A percentile compares a stretch with the other conserved stretches of the same genome.
Conservation (phyloP, 2,329 filamentous ascomycete species). For the Epichloe brachyelytri region DNA sequence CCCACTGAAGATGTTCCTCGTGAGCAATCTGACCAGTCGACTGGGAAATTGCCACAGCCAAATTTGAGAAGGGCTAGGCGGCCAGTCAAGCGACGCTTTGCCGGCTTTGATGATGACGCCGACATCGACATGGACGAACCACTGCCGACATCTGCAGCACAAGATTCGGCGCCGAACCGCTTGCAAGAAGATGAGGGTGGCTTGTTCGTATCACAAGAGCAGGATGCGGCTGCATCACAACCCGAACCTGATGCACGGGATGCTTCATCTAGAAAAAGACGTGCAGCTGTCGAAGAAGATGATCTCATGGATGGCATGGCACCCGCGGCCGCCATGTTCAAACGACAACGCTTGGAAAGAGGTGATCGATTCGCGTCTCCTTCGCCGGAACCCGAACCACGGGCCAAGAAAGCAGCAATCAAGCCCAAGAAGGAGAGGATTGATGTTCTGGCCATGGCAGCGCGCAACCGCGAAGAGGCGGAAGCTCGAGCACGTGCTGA, state of each 20-base stretch:
- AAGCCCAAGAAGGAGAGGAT: conserved; percentile 46
- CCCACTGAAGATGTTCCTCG: conserved; percentile 1
- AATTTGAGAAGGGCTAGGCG: conserved; percentile 19
- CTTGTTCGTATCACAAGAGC: conserved; percentile 45
- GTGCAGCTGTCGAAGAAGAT: conserved; percentile 31
- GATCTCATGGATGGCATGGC: conserved; percentile 60
- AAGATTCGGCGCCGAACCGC: conserved; percentile 2
- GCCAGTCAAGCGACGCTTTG: conserved; percentile 48
- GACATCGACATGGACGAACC: conserved; percentile 24
- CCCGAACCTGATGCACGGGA: conserved; percentile 11
- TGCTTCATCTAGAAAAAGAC: conserved; percentile 31
- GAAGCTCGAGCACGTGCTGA: conserved; percentile 48
- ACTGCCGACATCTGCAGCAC: conserved; percentile 2
- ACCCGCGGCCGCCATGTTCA: conserved; percentile 64
- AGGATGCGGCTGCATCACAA: conserved; percentile 11
- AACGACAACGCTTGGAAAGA: conserved; percentile 58
- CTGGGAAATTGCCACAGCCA: not conserved
- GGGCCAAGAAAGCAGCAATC: conserved; percentile 4
- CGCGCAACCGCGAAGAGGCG: conserved; percentile 48
- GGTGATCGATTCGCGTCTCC: conserved; percentile 31
- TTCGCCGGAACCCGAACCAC: conserved; percentile 13
- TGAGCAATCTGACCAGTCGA: conserved; percentile 5
- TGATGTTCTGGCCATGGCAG: conserved; percentile 56
- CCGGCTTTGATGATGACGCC: conserved; percentile 48
- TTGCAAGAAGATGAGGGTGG: conserved; percentile 26